A percentile compares a stretch with the other conserved stretches of the same genome.
Conservation (phyloP, 108 stramenopile species). For the Cylindrotheca closterium region DNA sequence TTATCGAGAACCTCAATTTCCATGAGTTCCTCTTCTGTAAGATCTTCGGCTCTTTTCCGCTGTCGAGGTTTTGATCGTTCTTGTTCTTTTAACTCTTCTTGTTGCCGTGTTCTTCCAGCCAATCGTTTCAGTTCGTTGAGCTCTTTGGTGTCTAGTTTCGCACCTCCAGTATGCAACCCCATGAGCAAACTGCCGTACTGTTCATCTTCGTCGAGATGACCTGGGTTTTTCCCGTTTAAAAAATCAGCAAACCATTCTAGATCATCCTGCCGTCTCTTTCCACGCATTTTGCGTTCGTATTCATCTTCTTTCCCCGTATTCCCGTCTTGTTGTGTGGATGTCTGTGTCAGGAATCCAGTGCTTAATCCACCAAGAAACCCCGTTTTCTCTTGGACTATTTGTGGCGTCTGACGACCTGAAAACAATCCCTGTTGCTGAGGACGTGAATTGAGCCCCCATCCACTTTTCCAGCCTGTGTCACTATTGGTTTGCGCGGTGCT, state of each 20-base stretch:
- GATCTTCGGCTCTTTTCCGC: constrained; percentile 1
- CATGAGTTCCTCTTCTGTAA: constrained; percentile 2
- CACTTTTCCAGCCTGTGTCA: no score
- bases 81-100: background rate
- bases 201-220: background rate
- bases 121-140: background rate
- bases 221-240: background rate
- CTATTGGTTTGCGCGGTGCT: no score
- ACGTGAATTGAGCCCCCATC: background rate
- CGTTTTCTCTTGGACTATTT: background rate
- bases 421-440: background rate
- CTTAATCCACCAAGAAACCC: background rate
- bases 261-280: background rate
- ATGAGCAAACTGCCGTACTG: background rate
- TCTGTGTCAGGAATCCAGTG: background rate
- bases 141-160: background rate
- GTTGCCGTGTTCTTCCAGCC: background rate
- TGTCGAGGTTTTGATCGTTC: background rate
- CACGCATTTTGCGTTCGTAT: background rate
- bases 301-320: background rate
- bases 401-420: background rate
- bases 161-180: background rate
- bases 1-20: constrained; percentile 12
- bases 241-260: background rate
- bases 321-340: background rate